Evolutionary conservation across 345 rosid species (phyloP).

Genomic region (Toxicodendron radicans): DNA sequence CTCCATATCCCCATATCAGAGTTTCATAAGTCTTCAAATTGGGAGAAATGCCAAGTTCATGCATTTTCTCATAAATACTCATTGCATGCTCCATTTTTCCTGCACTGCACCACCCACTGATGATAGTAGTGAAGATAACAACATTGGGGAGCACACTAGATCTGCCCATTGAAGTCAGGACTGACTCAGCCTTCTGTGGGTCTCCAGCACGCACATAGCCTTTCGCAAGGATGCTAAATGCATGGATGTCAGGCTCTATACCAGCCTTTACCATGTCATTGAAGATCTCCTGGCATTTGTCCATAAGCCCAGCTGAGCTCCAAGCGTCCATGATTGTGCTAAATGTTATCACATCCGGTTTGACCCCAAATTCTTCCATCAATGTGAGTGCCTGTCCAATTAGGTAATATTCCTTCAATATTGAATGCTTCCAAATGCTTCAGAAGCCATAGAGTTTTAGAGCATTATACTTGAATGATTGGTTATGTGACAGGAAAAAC

Average conservation of each 20-base stretch:
- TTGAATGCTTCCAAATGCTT: not conserved
- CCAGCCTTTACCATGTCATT: slow-evolving; percentile 72
- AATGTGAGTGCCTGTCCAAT: slow-evolving; percentile 52
- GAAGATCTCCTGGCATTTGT: slow-evolving; percentile 77
- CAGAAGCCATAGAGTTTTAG: not conserved
- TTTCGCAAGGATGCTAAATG: slow-evolving; percentile 81
- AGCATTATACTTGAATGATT: slow-evolving; percentile 5
- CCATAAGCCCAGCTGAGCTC: slow-evolving; percentile 85
- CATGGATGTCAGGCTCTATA: slow-evolving; percentile 75
- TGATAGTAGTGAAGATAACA: slow-evolving; percentile 75
- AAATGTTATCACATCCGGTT: slow-evolving; percentile 81
- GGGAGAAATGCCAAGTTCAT: slow-evolving; percentile 51
- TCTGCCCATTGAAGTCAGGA: slow-evolving; percentile 57
- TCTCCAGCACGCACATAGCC: slow-evolving; percentile 79
- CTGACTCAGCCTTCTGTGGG: slow-evolving; percentile 64
- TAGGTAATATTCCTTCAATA: slow-evolving; percentile 1
- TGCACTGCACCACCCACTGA: slow-evolving; percentile 83
- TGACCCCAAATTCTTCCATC: slow-evolving; percentile 71
- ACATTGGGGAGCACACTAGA: slow-evolving; percentile 69
- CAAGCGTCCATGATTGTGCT: slow-evolving; percentile 95
- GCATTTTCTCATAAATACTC: slow-evolving; percentile 58
- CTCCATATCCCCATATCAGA: slow-evolving; percentile 85
- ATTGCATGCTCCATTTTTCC: slow-evolving; percentile 75
- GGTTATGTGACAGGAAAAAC: slow-evolving; percentile 1
- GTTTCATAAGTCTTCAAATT: slow-evolving; percentile 86